Conservation (phyloP, 306 rosid genomes). For the Cercis canadensis region DNA sequence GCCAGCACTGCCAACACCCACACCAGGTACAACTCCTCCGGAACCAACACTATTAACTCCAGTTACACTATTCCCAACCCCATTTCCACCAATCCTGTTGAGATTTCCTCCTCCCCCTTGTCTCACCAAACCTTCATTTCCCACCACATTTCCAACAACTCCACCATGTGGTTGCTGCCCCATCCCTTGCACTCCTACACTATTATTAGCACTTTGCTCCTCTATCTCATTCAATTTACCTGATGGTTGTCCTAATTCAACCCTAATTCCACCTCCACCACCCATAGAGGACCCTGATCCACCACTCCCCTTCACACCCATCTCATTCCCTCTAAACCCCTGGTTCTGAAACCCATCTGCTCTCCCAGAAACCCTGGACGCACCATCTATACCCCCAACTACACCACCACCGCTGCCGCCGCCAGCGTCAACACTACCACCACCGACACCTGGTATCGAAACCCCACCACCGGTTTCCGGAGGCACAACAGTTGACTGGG, state of each 20-base stretch:
- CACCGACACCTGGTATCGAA: conserved; percentile 60
- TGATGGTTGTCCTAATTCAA: conserved; percentile 73
- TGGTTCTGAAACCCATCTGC: conserved; percentile 60
- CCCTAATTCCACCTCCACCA: conserved; percentile 72
- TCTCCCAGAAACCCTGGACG: conserved; percentile 53
- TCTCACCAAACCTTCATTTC: conserved; percentile 66
- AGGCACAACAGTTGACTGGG: conserved; percentile 30
- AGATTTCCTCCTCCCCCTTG: conserved; percentile 56
- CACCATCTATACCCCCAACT: conserved; percentile 38
- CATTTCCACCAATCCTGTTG: conserved; percentile 52
- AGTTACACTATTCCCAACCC: conserved; percentile 50
- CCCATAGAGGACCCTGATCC: conserved; percentile 52
- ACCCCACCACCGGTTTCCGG: conserved; percentile 37
- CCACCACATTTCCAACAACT: conserved; percentile 47
- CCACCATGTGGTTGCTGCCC: conserved; percentile 60
- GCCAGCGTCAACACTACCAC: conserved; percentile 35
- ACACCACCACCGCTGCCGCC: conserved; percentile 3
- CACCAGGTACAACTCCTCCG: conserved; percentile 40
- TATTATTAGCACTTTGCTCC: conserved; percentile 58
- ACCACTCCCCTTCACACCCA: conserved; percentile 47
- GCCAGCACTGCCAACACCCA: conserved; percentile 33
- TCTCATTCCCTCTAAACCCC: conserved; percentile 71
- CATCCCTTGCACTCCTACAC: conserved; percentile 53
- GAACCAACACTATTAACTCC: conserved; percentile 37
- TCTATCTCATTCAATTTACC: conserved; percentile 65